Base-by-base conservation (phyloP, 768 basidiomycete species). In the Mycena haematopus region DNA sequence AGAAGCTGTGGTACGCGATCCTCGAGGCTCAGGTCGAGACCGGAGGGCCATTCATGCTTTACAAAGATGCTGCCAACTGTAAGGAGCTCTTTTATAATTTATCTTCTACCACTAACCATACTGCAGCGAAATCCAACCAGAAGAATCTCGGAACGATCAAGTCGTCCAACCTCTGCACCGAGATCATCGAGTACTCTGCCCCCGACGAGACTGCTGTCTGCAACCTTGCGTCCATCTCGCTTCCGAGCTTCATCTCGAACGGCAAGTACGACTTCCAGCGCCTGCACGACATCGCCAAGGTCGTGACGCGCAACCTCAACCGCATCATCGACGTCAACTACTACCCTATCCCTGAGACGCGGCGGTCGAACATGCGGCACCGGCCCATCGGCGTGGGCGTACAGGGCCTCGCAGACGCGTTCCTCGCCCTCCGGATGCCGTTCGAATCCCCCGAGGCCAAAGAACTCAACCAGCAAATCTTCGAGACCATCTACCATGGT, bases 81-180 rank as follows among this genome's bases (percentile, higher is more conserved):
- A 69, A 57, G 90, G 19, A 8, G 22, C 1, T 24, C 14, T 3
- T 78, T 1, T 13, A 19, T 19, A 25, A 35, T 35, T 25, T 27
- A 31, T 44, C 47, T 17, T 14, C 1, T 21, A 57, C 17, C 36
- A 51, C 53, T 67, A 42, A 61, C 10, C 38, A 47, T 31, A 17
- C 40, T 42, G 1, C 70, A 96, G 93, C 84, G 69, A 99, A 99
- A 80, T 98, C 96, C 15, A 99, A 99, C 80, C 97, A 99, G 77
- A 88, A 95, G 80, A 97, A 99, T 78, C 84, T 99, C 27, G 97
- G 97, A 31, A 96, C 94, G 9, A 99, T 99, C 89, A 99, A 97
- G 81, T 98, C 95, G 1, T 98, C 96, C 53, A 99, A 99, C 75
- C 82, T 99, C 50, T 99, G 97, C 82, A 99, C 96, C 6, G 97